Base-by-base conservation (phyloP, 2,329 filamentous ascomycete species). In the Fusarium sp. region DNA sequence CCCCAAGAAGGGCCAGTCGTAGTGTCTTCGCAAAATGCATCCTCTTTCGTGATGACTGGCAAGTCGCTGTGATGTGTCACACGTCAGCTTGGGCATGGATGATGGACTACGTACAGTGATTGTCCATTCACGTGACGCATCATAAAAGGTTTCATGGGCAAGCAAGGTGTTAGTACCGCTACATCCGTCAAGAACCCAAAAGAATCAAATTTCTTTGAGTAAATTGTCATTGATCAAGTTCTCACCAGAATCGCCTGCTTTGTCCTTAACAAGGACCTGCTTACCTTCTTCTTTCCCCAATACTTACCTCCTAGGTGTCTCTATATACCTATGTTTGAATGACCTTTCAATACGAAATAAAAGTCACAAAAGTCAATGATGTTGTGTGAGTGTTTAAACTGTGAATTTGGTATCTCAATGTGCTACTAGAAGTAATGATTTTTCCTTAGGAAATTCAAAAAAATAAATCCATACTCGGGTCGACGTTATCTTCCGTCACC, bases 1-100 rank as follows among this genome's bases (percentile, higher is more conserved):
- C 48, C 37, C 59, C 66, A 13, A 74, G 54, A 20, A 71, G 59
- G 19, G 70, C 64, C n/a, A 75, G 46, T 20, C 35, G 47, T n/a
- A 62, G 37, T 15, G 51, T 46, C 53, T 57, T 62, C n/a, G 56
- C 43, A 41, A 54, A 13, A 47, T 50, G 55, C 73, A 74, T 74
- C 17, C 43, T 66, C 7, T 50, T 63, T 47, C 13, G 41, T 19
- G 17, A 55, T 52, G 19, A 30, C 10, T 2, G 13, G 6, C 30
- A 15, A 24, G 35, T 43, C 2, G 35, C 22, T n/a, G 33, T 24
- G 24, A 54, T 10, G 47, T 28, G 51, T 43, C 35, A 45, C 22
- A 55, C 28, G 35, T 54, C 47, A 56, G 47, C 24, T 40, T 15
- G 17, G 22, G 17, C 17, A 37, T 24, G 28, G 20, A 37, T n/a